These are phyloP conservation scores for Fusarium pseudoanthophilum DNA, from an alignment of 2,329 filamentous ascomycete species.

Conservation along the genomic window DNA sequence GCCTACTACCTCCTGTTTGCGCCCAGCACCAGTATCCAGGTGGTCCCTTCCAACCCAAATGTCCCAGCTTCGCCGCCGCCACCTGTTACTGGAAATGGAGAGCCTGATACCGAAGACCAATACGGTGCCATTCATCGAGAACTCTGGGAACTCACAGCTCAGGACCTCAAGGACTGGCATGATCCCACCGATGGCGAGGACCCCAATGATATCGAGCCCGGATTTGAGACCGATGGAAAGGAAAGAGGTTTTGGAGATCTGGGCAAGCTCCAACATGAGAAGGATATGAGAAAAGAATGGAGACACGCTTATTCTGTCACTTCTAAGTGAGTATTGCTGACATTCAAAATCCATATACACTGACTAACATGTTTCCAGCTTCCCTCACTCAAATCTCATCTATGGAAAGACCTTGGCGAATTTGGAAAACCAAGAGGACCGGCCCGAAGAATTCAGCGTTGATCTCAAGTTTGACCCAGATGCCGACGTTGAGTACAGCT, in stretches of 20 bases:
- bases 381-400: conserved; percentile 61
- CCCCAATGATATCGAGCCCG: conserved; percentile 49
- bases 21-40: conserved; percentile 48
- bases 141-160: conserved; percentile 50
- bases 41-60: conserved; percentile 45
- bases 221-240: conserved; percentile 53
- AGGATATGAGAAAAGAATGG: conserved; percentile 57
- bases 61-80: background rate
- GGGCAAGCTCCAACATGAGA: conserved; percentile 52
- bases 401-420: conserved; percentile 66
- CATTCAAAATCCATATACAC: conserved; percentile 1
- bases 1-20: conserved; percentile 58
- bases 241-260: conserved; percentile 47
- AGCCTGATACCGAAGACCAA: conserved; percentile 19
- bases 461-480: conserved; percentile 50
- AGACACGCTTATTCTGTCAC: conserved; percentile 54
- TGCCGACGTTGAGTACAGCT: conserved; percentile 53
- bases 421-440: conserved; percentile 55
- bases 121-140: conserved; percentile 31
- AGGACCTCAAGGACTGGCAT: conserved; percentile 51
- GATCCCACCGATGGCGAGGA: conserved; percentile 52
- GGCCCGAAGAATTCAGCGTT: conserved; percentile 46
- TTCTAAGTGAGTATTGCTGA: conserved; percentile 50
- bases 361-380: conserved; percentile 47
- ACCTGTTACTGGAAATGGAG: background rate